Conservation (phyloP, 176 grass and related monocot genomes). For the Musa acuminata region DNA sequence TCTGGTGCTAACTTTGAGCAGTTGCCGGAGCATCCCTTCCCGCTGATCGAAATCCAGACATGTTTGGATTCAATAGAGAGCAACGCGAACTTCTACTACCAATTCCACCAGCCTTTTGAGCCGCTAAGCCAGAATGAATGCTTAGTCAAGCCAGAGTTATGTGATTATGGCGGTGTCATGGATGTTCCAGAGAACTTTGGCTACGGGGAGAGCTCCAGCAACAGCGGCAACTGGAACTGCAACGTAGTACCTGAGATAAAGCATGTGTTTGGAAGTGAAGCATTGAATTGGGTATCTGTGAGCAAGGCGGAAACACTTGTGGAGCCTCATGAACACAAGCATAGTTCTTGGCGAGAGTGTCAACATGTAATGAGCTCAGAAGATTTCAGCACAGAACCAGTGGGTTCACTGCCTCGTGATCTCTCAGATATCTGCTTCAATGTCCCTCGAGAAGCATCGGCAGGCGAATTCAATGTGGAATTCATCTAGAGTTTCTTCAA, state of each 20-base stretch:
- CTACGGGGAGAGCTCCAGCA: slow-evolving; percentile 8
- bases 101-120: neutral
- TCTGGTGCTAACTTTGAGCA: neutral
- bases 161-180: neutral
- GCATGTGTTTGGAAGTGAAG: slow-evolving; percentile 28
- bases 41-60: neutral
- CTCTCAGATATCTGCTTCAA: slow-evolving; percentile 44
- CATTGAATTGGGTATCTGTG: slow-evolving; percentile 52
- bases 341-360: slow-evolving; percentile 41
- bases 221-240: slow-evolving; percentile 17
- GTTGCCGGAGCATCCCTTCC: neutral
- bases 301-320: slow-evolving; percentile 41
- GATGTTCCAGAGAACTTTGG: neutral
- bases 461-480: slow-evolving; percentile 67
- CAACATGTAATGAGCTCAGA: slow-evolving; percentile 14
- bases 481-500: slow-evolving; percentile 31
- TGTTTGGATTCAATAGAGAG: neutral
- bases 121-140: neutral
- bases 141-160: neutral
- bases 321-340: slow-evolving; percentile 43
- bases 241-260: neutral
- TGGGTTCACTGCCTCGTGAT: neutral
- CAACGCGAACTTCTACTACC: neutral
- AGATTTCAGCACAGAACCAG: neutral
- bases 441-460: slow-evolving; percentile 26